phyloP scores from a whole-genome alignment of 2,329 filamentous ascomycete genomes.

The Neurospora sp. region DNA sequence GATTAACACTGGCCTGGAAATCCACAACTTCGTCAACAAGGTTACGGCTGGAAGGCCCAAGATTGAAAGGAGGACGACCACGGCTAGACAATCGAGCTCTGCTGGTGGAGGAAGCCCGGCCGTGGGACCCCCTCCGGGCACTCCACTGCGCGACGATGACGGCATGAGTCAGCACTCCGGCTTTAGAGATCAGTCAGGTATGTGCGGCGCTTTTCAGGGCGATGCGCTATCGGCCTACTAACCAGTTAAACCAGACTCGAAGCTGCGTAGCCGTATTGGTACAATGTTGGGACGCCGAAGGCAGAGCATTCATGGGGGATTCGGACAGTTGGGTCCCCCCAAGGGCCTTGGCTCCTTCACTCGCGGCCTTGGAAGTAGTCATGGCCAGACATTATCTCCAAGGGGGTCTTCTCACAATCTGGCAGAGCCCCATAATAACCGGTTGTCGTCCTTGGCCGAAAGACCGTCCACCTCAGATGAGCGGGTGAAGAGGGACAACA shows the following conservation, averaged over 20 bases:
- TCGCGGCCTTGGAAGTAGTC: constrained; percentile 52
- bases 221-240: constrained; percentile 12
- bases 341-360: constrained; percentile 48
- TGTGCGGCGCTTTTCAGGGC: background rate
- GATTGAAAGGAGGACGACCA: constrained; percentile 31
- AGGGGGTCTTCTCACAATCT: constrained; percentile 50
- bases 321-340: constrained; percentile 44
- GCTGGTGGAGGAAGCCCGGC: constrained; percentile 21
- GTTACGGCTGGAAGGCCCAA: constrained; percentile 34
- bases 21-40: constrained; percentile 55
- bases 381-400: constrained; percentile 47
- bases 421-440: constrained; percentile 35
- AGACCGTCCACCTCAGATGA: constrained; percentile 33
- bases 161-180: constrained; percentile 36
- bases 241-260: constrained; percentile 35
- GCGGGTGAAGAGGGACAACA: constrained; percentile 7
- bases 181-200: constrained; percentile 29
- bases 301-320: constrained; percentile 56
- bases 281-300: constrained; percentile 58
- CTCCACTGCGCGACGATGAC: constrained; percentile 25
- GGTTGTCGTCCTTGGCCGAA: constrained; percentile 49
- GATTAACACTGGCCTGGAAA: constrained; percentile 77
- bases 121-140: constrained; percentile 16
- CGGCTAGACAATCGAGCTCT: constrained; percentile 30
- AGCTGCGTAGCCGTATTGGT: constrained; percentile 53